Evolutionary conservation across 805 yeast genomes (phyloP).

Genomic region (Ogataea trehalophila): DNA sequence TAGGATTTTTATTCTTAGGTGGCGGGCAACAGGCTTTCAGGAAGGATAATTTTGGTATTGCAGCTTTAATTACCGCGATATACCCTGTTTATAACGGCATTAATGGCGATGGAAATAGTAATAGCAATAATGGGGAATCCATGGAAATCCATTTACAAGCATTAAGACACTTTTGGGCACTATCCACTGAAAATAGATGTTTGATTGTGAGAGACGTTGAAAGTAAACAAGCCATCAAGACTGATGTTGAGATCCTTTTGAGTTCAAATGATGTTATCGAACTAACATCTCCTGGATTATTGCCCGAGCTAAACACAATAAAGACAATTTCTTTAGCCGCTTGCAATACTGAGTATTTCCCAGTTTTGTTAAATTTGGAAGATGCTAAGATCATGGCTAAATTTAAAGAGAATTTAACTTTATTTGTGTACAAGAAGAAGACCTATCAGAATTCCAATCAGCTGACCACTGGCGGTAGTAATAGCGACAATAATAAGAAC

Average conservation of each 20-base stretch:
- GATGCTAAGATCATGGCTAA: conserved; percentile 38
- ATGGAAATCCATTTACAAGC: conserved; percentile 74
- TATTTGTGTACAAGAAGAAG: conserved; percentile 47
- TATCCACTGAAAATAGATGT: conserved; percentile 78
- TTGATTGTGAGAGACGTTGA: conserved; percentile 69
- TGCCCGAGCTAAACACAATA: conserved; percentile 57
- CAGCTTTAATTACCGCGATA: conserved; percentile 66
- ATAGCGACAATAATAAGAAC: background rate
- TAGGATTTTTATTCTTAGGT: conserved; percentile 86
- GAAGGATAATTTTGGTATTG: conserved; percentile 57
- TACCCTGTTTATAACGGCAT: conserved; percentile 57
- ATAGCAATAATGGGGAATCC: conserved; percentile 22
- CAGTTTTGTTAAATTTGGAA: conserved; percentile 33
- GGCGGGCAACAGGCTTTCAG: conserved; percentile 87
- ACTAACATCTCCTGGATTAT: conserved; percentile 56
- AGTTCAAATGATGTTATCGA: conserved; percentile 34
- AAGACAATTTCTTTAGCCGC: conserved; percentile 40
- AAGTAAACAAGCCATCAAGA: conserved; percentile 49
- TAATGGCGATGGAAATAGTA: conserved; percentile 17
- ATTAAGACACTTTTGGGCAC: conserved; percentile 83
- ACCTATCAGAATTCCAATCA: conserved; percentile 32
- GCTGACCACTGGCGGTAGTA: conserved; percentile 4
- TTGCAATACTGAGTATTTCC: conserved; percentile 41
- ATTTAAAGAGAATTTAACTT: conserved; percentile 40
- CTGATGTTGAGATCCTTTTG: conserved; percentile 33